Conservation (phyloP, 164 flowering plant genomes). For the Nymphaea colorata region DNA sequence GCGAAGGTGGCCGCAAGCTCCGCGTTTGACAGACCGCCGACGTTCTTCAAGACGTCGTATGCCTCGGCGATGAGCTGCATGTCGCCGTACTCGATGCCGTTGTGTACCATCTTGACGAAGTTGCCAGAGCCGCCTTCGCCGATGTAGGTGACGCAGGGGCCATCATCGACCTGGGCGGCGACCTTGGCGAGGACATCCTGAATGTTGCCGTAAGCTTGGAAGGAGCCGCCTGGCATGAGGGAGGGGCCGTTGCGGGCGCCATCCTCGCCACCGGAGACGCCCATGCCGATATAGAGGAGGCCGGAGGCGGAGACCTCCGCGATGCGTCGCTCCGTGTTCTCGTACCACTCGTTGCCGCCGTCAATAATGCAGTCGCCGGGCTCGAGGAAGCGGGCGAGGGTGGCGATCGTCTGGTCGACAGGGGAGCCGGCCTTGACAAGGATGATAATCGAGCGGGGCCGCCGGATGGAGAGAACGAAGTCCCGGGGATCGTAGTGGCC, state of each 20-base stretch:
- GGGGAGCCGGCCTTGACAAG: constrained; percentile 42
- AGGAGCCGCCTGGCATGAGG: constrained; percentile 48
- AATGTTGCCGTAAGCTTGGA: constrained; percentile 26
- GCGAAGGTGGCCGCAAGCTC: constrained; percentile 25
- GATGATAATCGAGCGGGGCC: constrained; percentile 33
- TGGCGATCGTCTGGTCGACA: constrained; percentile 34
- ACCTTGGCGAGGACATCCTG: constrained; percentile 25
- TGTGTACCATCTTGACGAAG: constrained; percentile 40
- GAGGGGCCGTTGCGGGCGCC: constrained; percentile 38
- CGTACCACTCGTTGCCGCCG: constrained; percentile 38
- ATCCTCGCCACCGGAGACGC: constrained; percentile 37
- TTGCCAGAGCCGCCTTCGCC: constrained; percentile 37
- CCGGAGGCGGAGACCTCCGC: constrained; percentile 11
- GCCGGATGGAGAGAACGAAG: constrained; percentile 24
- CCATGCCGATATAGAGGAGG: constrained; percentile 23
- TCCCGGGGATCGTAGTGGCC: constrained; percentile 24
- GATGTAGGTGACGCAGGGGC: constrained; percentile 39
- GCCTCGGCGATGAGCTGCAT: constrained; percentile 36
- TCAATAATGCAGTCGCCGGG: constrained; percentile 33
- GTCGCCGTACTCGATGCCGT: constrained; percentile 23
- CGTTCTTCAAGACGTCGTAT: constrained; percentile 29
- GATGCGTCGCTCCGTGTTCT: constrained; percentile 30
- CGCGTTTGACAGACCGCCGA: constrained; percentile 22
- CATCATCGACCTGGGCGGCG: constrained; percentile 43
- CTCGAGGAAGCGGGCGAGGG: constrained; percentile 20